Evolutionary conservation across 768 basidiomycete genomes (phyloP), one percentile per base, ranked within the genome.

Genomic region (Lyophyllum shimeji): DNA sequence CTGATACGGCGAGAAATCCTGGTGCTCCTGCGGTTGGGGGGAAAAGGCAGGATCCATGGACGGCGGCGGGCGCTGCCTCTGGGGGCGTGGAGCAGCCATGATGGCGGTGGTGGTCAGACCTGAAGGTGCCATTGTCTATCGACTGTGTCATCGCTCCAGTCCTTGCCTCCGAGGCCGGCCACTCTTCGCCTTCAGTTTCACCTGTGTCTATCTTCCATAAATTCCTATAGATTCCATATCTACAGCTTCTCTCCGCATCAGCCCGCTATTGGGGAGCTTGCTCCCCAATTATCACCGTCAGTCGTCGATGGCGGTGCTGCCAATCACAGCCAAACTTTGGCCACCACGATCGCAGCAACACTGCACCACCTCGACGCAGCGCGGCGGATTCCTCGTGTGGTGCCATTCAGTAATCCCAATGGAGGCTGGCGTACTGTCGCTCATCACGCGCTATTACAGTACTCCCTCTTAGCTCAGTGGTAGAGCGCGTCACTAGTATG

Each of bases 401-500:
- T n/a, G n/a, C n/a, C n/a, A n/a, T n/a, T n/a, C n/a, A n/a, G n/a
- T n/a, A n/a, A n/a, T n/a, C n/a, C n/a, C n/a, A 37, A 5, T 3
- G 15, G 12, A 6, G 12, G 34, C 34, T 37, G 7, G 15, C 3
- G 34, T 37, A 2, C 17, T 17, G 31, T 5, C 4, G 4, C 9
- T 29, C 9, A 5, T 29, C 29, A 9, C 9, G 4, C 9, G 29
- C 4, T 29, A 29, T 29, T 9, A 4, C 9, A 9, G 4, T 29
- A 29, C 9, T 59, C 65, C 65, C 65, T 54, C 65, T 67, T 69
- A 69, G 71, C 71, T 71, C 71, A 70, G 71, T 68, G 69, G 71
- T 72, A 70, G 70, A 68, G 69, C 69, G 71, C 68, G 59, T 67
- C 69, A 70, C 69, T 70, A 65, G 67, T 69, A 69, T 43, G 1